phyloP scores from a whole-genome alignment of 306 rosid genomes.

The Gillenia trifoliata region DNA sequence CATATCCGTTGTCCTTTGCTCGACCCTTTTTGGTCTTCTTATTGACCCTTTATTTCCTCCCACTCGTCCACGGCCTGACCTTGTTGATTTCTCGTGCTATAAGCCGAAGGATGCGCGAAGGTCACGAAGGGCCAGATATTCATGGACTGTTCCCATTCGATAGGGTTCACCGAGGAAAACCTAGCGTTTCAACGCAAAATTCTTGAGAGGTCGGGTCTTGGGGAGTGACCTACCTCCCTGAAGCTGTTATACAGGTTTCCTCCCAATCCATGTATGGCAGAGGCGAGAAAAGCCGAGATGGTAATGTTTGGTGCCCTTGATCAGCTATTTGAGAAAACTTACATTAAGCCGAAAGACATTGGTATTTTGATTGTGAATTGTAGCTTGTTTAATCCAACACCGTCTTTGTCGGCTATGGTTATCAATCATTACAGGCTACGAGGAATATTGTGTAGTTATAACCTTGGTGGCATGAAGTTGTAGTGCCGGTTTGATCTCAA shows the following conservation, averaged over 20 bases:
- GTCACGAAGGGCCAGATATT: conserved; percentile 48
- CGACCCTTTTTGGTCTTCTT: conserved; percentile 44
- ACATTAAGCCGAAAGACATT: too few relatives aligned
- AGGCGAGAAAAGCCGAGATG: conserved; percentile 50
- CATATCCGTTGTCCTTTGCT: conserved; percentile 35
- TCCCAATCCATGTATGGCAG: conserved; percentile 52
- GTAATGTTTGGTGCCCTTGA: conserved; percentile 66
- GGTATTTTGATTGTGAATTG: conserved; percentile 44
- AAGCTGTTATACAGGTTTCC: conserved; percentile 50
- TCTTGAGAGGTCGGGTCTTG: conserved; percentile 61
- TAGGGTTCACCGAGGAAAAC: conserved; percentile 43
- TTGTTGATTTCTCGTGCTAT: conserved; percentile 59
- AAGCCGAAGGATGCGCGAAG: conserved; percentile 52
- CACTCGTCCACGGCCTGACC: conserved; percentile 39
- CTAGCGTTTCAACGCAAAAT: conserved; percentile 49
- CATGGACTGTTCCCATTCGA: conserved; percentile 36
- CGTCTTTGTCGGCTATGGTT: conserved; percentile 52
- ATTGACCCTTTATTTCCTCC: conserved; percentile 47
- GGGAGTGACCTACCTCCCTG: conserved; percentile 59
- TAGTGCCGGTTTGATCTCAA: conserved; percentile 58
- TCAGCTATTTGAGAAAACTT: conserved; percentile 44
- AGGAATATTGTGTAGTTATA: conserved; percentile 43
- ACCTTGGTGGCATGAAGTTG: conserved; percentile 66
- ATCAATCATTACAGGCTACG: conserved; percentile 56
- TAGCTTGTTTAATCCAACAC: conserved; percentile 60